Evolutionary conservation across 495 filamentous ascomycete species (phyloP).

Genomic region (Neurospora cerealis): DNA sequence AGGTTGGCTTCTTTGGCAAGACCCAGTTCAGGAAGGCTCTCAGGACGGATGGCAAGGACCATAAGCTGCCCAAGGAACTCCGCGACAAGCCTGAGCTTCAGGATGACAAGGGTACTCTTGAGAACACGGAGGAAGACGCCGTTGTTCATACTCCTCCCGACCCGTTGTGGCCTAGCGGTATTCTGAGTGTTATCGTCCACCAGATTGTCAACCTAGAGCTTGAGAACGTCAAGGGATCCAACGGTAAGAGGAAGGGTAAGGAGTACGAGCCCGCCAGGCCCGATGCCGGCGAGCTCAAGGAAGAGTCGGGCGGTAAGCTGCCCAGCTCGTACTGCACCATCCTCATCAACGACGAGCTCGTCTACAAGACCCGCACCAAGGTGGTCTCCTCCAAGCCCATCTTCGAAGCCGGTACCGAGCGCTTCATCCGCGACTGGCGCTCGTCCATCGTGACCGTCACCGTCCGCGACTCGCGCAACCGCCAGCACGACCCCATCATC

Average conservation of each 20-base stretch:
- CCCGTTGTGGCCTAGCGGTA: slow-evolving; percentile 83
- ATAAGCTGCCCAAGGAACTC: slow-evolving; percentile 59
- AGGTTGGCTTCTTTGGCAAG: slow-evolving; percentile 89
- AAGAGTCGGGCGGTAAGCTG: slow-evolving; percentile 66
- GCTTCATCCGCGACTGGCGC: slow-evolving; percentile 92
- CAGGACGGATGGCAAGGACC: slow-evolving; percentile 76
- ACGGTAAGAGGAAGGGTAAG: slow-evolving; percentile 58
- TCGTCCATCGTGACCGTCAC: slow-evolving; percentile 76
- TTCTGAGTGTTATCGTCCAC: slow-evolving; percentile 76
- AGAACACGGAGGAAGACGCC: slow-evolving; percentile 66
- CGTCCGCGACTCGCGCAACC: slow-evolving; percentile 76
- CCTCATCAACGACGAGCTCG: slow-evolving; percentile 76
- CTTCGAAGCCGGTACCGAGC: slow-evolving; percentile 91
- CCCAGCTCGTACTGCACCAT: slow-evolving; percentile 91
- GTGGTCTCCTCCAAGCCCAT: slow-evolving; percentile 89
- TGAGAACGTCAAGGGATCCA: slow-evolving; percentile 63
- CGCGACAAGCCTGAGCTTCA: slow-evolving; percentile 68
- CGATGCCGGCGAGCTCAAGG: slow-evolving; percentile 72
- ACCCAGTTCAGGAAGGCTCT: slow-evolving; percentile 74
- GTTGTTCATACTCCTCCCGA: slow-evolving; percentile 86
- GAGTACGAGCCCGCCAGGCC: slow-evolving; percentile 83
- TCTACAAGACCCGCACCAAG: slow-evolving; percentile 86
- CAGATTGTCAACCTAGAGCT: slow-evolving; percentile 93
- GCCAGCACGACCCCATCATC: slow-evolving; percentile 89
- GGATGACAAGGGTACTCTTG: slow-evolving; percentile 77